Evolutionary conservation across 495 filamentous ascomycete genomes (phyloP).

Genomic region (Pyrenula aspistea): DNA sequence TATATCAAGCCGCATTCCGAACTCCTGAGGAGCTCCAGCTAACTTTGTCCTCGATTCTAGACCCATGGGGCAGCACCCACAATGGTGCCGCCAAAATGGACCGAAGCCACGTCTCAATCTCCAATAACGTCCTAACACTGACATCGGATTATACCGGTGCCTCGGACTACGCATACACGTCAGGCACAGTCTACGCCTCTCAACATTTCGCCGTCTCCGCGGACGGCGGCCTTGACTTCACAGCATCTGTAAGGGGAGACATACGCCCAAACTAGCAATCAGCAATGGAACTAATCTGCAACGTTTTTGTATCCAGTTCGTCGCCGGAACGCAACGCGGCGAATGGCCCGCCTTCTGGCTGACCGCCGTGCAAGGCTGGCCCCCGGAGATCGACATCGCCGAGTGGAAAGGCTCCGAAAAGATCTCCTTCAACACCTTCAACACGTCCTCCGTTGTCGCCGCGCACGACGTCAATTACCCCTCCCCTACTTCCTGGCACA

Average conservation of each 20-base stretch:
- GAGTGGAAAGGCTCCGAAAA: slow-evolving; percentile 53
- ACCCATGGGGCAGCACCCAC: slow-evolving; percentile 32
- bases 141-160: neutral
- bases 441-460: slow-evolving; percentile 34
- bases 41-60: slow-evolving; percentile 3
- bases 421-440: slow-evolving; percentile 51
- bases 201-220: slow-evolving; percentile 13
- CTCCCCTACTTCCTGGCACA: slow-evolving; percentile 33
- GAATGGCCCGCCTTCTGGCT: slow-evolving; percentile 55
- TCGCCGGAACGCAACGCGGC: slow-evolving; percentile 35
- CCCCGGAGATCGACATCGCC: slow-evolving; percentile 48
- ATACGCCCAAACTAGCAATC: slow-evolving; percentile 19
- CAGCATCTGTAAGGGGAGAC: slow-evolving; percentile 19
- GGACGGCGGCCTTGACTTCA: slow-evolving; percentile 40
- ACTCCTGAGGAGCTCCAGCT: neutral
- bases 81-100: slow-evolving; percentile 49
- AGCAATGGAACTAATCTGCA: slow-evolving; percentile 14
- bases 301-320: too few species aligned
- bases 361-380: slow-evolving; percentile 41
- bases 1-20: slow-evolving; percentile 29
- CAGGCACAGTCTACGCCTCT: slow-evolving; percentile 34
- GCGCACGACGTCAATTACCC: slow-evolving; percentile 37
- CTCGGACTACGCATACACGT: slow-evolving; percentile 41
- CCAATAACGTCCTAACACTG: neutral
- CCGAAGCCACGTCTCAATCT: slow-evolving; percentile 19